Base-by-base conservation (phyloP, 495 filamentous ascomycete species). In the Podospora comata region DNA sequence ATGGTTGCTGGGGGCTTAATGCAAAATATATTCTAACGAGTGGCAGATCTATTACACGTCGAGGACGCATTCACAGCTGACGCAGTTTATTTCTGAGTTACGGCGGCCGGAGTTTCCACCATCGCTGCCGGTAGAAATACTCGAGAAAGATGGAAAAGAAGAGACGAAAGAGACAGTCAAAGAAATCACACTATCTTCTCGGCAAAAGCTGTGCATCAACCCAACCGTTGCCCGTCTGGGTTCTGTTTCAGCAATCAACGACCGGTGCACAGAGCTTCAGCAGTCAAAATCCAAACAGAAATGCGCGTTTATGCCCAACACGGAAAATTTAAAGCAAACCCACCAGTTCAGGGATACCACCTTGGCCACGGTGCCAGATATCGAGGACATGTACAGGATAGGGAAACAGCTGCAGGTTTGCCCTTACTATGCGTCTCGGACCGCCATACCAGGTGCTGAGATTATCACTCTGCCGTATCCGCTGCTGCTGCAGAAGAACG, bases 391-490 rank as follows among this genome's bases (percentile, higher is more conserved):
- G 28, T 89, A 87, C 58, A 79, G 81, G 16, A 80, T 97, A 2
- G 95, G 95, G 5, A 92, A 88, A 72, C 84, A 89, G 55, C 79
- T 97, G 20, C 88, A 89, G 2, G 87, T 97, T 19, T 99, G 95
- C 77, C 96, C 95, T 7, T 99, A 99, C 76, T 99, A 99, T 77
- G 93, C 95, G 59, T 94, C 96, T 0, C 86, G 95, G 56, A 83
- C 90, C 2, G 88, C 91, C 6, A 91, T 97, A 58, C 90, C 89
- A 64, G 88, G 91, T 23, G 93, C 90, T 57, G 96, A 99, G 87
- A 92, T 99, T 64, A 88, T 98, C 34, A 97, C 96, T 0, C 83
- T 99, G 56, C 95, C 95, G 23, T 99, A 99, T 78, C 95, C 93
- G 18, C 77, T 98, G 26, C 83, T 99, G 0, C 82, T 99, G 30